Percentiles rank a stretch among this genome's conserved stretches.
These are phyloP conservation scores for Macrophomina tecta DNA, from an alignment of 2,329 filamentous ascomycete genomes.

Conservation along the genomic window DNA sequence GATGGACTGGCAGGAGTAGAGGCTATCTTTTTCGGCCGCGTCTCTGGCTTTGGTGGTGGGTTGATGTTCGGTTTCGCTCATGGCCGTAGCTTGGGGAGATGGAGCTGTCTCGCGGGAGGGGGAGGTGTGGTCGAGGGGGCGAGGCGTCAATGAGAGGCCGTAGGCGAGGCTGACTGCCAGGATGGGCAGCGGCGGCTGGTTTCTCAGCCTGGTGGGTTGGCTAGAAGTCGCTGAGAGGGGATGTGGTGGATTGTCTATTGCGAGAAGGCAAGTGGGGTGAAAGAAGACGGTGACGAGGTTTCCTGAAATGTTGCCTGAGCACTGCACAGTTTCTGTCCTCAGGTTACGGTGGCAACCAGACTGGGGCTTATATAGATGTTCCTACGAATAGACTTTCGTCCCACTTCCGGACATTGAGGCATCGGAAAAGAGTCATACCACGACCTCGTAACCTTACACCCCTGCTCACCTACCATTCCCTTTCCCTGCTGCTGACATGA, in stretches of 20 bases:
- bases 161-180: constrained; percentile 10
- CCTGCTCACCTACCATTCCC: not conserved
- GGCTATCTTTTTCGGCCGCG: not conserved
- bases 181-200: not conserved
- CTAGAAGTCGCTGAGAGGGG: not conserved
- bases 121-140: not conserved
- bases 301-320: not conserved
- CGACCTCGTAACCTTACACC: not conserved
- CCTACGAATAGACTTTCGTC: not conserved
- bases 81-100: not conserved
- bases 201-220: not conserved
- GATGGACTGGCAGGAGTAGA: not conserved
- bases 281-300: not conserved
- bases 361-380: not conserved
- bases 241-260: not conserved
- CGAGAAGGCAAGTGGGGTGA: not conserved
- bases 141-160: constrained; percentile 1
- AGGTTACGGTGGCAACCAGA: not conserved
- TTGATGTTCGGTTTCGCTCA: not conserved
- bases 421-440: not conserved
- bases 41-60: not conserved
- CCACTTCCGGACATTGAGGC: not conserved
- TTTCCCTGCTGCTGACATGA: not conserved
- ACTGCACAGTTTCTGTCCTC: not conserved
- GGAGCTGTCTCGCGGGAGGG: not conserved